Evolutionary conservation across 495 filamentous ascomycete species (phyloP).

Genomic region (Penicillium soppii): DNA sequence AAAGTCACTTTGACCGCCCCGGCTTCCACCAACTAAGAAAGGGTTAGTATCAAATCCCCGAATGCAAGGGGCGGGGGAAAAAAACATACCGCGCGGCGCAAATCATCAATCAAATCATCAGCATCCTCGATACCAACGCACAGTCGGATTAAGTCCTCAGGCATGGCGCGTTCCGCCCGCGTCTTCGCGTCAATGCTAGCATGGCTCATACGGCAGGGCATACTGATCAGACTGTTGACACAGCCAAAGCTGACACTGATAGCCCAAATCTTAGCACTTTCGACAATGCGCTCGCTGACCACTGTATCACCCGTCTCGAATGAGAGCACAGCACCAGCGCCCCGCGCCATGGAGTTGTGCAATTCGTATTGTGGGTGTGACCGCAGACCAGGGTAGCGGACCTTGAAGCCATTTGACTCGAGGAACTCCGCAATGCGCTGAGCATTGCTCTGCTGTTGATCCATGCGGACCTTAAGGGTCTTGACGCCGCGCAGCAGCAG

Average conservation of each 20-base stretch:
- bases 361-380: conserved; percentile 96
- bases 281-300: conserved; percentile 88
- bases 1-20: conserved; percentile 84
- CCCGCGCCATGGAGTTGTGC: conserved; percentile 91
- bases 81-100: conserved; percentile 79
- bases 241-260: conserved; percentile 97
- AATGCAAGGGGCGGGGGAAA: background rate
- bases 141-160: conserved; percentile 91
- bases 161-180: conserved; percentile 81
- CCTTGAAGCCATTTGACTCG: conserved; percentile 86
- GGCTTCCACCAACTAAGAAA: conserved; percentile 78
- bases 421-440: conserved; percentile 89
- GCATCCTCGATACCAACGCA: conserved; percentile 97
- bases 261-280: conserved; percentile 85
- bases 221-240: conserved; percentile 97
- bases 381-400: conserved; percentile 89
- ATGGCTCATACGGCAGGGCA: conserved; percentile 99
- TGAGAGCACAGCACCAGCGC: conserved; percentile 88
- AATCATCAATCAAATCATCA: conserved; percentile 90
- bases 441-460: conserved; percentile 92
- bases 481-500: conserved; percentile 92
- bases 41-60: conserved; percentile 13
- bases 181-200: conserved; percentile 97
- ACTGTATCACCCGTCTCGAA: conserved; percentile 89
- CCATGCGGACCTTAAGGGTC: conserved; percentile 95